Conservation (phyloP, 2,329 filamentous ascomycete species). For the Hypoxylon sp. region DNA sequence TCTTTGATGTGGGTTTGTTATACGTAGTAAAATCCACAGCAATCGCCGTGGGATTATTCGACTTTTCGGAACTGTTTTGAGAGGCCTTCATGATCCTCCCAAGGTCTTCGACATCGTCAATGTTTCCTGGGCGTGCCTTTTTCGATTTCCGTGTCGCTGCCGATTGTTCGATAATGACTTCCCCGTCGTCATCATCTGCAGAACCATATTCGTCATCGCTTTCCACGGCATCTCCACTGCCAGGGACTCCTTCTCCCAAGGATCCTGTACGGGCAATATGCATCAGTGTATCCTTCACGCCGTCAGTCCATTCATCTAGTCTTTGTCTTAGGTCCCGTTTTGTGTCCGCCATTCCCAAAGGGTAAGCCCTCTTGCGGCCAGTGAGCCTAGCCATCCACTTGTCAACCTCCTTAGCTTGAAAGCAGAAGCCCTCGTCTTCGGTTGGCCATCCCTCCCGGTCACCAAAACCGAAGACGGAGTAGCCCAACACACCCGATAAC, state of each 20-base stretch:
- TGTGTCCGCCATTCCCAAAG: constrained; percentile 88
- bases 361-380: constrained; percentile 86
- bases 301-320: constrained; percentile 82
- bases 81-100: constrained; percentile 73
- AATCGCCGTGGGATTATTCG: constrained; percentile 65
- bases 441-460: constrained; percentile 94
- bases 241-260: constrained; percentile 76
- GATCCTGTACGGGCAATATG: constrained; percentile 73
- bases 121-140: constrained; percentile 62
- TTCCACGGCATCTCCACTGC: constrained; percentile 87
- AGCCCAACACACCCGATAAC: constrained; percentile 82
- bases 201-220: constrained; percentile 82
- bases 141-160: constrained; percentile 59
- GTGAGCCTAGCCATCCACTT: constrained; percentile 98
- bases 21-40: constrained; percentile 91
- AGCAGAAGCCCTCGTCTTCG: constrained; percentile 91
- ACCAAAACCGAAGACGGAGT: constrained; percentile 94
- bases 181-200: constrained; percentile 69
- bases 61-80: constrained; percentile 54
- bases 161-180: constrained; percentile 66
- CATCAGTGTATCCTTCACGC: constrained; percentile 79
- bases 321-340: constrained; percentile 79
- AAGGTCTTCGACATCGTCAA: constrained; percentile 90
- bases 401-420: constrained; percentile 90
- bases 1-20: constrained; percentile 66